Evolutionary conservation across 306 rosid genomes (phyloP).

Genomic region (Quercus berberidifolia): DNA sequence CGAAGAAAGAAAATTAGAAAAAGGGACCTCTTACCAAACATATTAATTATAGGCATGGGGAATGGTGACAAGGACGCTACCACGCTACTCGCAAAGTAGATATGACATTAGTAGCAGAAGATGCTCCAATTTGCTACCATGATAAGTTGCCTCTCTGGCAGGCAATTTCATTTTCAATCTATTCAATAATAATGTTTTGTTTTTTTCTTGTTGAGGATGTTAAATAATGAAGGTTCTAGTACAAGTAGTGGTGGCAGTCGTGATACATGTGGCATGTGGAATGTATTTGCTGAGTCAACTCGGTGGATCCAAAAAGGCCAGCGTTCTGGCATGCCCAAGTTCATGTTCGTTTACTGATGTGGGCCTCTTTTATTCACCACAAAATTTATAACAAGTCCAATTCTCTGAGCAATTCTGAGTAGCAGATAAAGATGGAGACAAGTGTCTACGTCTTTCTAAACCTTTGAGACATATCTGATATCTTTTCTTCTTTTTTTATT

Average conservation of each 20-base stretch:
- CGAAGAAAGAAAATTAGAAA: no score
- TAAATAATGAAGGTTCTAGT: not conserved
- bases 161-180: not conserved
- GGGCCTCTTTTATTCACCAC: not conserved
- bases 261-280: not conserved
- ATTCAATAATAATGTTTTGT: not conserved
- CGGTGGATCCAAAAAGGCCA: not conserved
- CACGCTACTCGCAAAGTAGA: not conserved
- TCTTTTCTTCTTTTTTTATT: no score
- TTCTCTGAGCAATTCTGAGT: not conserved
- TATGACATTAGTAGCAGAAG: not conserved
- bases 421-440: not conserved
- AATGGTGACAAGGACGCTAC: not conserved
- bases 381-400: not conserved
- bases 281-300: no score
- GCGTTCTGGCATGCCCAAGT: not conserved
- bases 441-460: not conserved
- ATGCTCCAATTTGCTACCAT: not conserved
- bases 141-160: not conserved
- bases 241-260: not conserved
- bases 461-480: not conserved
- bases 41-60: no score
- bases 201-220: not conserved
- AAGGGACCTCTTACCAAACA: no score
- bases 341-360: not conserved